phyloP scores from a whole-genome alignment of 805 yeast genomes.

The Groenewaldozyma tartarivorans region DNA sequence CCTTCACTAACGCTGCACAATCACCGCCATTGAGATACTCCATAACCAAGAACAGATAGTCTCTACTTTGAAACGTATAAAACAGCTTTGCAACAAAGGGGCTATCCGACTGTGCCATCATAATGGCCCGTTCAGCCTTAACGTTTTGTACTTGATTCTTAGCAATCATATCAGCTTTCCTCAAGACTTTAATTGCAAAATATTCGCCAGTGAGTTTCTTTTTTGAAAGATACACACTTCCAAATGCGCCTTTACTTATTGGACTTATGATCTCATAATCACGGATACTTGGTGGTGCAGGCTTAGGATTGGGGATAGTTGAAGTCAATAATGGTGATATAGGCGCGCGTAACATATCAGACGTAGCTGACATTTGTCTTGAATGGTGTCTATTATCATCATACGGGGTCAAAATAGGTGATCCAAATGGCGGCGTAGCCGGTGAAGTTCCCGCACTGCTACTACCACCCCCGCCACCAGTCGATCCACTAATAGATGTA shows the following conservation, averaged over 20 bases:
- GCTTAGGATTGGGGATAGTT: constrained; percentile 40
- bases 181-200: constrained; percentile 86
- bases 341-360: constrained; percentile 44
- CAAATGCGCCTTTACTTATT: constrained; percentile 95
- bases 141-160: constrained; percentile 95
- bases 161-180: constrained; percentile 91
- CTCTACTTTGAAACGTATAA: constrained; percentile 81
- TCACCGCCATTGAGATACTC: constrained; percentile 96
- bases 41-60: constrained; percentile 86
- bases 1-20: constrained; percentile 73
- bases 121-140: constrained; percentile 90
- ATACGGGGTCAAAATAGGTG: constrained; percentile 46
- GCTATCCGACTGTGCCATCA: constrained; percentile 92
- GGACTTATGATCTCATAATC: constrained; percentile 91
- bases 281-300: constrained; percentile 58
- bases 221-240: constrained; percentile 82
- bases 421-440: constrained; percentile 46
- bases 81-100: constrained; percentile 87
- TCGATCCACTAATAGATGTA: constrained; percentile 2
- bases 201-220: constrained; percentile 85
- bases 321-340: constrained; percentile 65
- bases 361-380: constrained; percentile 22
- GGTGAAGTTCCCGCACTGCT: constrained; percentile 31
- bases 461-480: background rate
- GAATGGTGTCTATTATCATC: constrained; percentile 28